A percentile compares a stretch with the other conserved stretches of the same genome.
phyloP scores from a whole-genome alignment of 345 rosid species.

The Litchi chinensis region DNA sequence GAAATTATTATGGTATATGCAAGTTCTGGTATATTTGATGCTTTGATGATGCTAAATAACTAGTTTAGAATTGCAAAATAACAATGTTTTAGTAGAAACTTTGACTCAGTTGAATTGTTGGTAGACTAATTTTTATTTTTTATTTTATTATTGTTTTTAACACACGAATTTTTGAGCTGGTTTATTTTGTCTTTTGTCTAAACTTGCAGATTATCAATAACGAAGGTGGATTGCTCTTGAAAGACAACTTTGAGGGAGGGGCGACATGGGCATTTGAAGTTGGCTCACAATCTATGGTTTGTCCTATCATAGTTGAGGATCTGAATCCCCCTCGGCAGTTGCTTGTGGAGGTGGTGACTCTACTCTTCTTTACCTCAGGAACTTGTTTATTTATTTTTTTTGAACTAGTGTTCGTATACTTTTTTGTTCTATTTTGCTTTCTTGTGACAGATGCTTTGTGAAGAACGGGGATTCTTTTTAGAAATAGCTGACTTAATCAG shows the following conservation, averaged over 20 bases:
- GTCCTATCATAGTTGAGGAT: conserved; percentile 97
- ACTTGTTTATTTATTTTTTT: not conserved
- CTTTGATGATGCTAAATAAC: not conserved
- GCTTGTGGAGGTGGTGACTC: conserved; percentile 76
- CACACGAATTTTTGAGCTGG: conserved; percentile 7
- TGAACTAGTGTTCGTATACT: not conserved
- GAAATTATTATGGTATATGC: not conserved
- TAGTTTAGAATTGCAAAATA: not conserved
- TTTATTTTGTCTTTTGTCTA: conserved; percentile 10
- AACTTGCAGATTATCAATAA: conserved; percentile 57
- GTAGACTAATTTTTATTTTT: not conserved
- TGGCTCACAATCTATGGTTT: conserved; percentile 79
- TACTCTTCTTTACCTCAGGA: conserved; percentile 4
- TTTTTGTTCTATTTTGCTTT: conserved; percentile 7
- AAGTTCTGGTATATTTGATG: not conserved
- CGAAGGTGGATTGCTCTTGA: conserved; percentile 52
- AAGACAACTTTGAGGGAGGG: conserved; percentile 79
- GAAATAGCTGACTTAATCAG: conserved; percentile 91
- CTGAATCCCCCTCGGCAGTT: conserved; percentile 83
- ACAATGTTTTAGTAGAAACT: not conserved
- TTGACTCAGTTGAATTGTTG: not conserved
- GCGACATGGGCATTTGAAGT: conserved; percentile 99
- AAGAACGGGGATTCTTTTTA: conserved; percentile 88
- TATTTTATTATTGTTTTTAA: not conserved
- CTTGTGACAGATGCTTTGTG: conserved; percentile 83